phyloP scores from a whole-genome alignment of 2,329 filamentous ascomycete genomes.

The Fusarium poae region DNA sequence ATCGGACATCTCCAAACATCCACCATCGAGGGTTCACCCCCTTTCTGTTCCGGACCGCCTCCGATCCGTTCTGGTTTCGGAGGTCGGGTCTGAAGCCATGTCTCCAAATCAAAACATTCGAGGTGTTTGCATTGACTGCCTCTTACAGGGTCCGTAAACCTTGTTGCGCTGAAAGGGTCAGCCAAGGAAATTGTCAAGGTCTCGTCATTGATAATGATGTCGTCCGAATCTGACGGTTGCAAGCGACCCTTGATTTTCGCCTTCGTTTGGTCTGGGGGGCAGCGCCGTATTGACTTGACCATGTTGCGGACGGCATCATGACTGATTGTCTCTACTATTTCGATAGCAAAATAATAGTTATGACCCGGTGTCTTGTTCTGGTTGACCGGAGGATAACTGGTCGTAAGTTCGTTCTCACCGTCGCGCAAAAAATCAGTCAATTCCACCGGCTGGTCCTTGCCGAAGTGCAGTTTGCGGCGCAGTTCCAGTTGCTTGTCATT shows the following conservation, averaged over 20 bases:
- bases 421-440: conserved; percentile 70
- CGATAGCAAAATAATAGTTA: conserved; percentile 74
- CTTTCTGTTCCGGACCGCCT: conserved; percentile 20
- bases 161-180: conserved; percentile 73
- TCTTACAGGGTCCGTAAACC: conserved; percentile 80
- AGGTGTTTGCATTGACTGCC: conserved; percentile 78
- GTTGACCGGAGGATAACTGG: conserved; percentile 58
- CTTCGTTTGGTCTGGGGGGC: conserved; percentile 64
- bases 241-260: conserved; percentile 67
- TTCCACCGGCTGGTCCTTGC: conserved; percentile 81
- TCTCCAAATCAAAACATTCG: conserved; percentile 91
- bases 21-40: conserved; percentile 64
- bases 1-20: conserved; percentile 91
- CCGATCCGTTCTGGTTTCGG: conserved; percentile 54
- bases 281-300: conserved; percentile 53
- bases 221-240: conserved; percentile 62
- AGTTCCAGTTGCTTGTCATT: conserved; percentile 71
- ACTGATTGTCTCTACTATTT: conserved; percentile 71
- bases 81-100: conserved; percentile 78
- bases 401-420: conserved; percentile 72
- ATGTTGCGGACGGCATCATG: conserved; percentile 60
- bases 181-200: conserved; percentile 70
- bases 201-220: conserved; percentile 69
- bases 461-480: conserved; percentile 78
- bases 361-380: conserved; percentile 45